Percentiles rank a stretch among this genome's conserved stretches.
phyloP scores from a whole-genome alignment of 331 rosid species.

The Arachis monticola region DNA sequence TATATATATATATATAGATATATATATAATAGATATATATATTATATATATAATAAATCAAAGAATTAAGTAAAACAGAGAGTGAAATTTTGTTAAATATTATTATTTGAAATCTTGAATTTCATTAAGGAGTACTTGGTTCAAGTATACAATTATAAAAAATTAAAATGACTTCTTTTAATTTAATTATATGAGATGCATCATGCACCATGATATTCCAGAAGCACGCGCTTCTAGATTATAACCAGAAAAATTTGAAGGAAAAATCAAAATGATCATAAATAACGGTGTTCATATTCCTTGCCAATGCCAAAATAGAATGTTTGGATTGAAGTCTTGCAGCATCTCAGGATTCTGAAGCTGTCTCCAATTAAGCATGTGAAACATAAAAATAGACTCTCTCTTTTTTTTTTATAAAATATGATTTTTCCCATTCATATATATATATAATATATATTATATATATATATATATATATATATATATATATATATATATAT shows the following conservation, averaged over 20 bases:
- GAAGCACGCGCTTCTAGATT: neutral
- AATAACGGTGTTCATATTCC: neutral
- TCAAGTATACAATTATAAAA: too few relatives aligned
- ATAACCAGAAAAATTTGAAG: neutral
- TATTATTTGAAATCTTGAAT: too few relatives aligned
- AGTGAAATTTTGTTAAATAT: too few relatives aligned
- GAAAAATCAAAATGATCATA: neutral
- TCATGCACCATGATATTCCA: neutral
- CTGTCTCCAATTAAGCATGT: neutral
- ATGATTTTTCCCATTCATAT: neutral
- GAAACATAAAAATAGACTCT: neutral
- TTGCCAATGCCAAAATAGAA: neutral
- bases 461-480: too few relatives aligned
- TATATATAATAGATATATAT: too few relatives aligned
- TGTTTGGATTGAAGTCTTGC: neutral
- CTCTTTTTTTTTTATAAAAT: too few relatives aligned
- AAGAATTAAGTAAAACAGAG: too few relatives aligned
- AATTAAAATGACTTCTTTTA: neutral
- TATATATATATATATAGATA: too few relatives aligned
- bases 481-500: too few relatives aligned
- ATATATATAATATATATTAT: too few relatives aligned
- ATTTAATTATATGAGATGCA: neutral
- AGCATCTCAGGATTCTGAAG: slow-evolving; percentile 22
- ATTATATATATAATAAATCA: too few relatives aligned
- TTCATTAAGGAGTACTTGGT: too few relatives aligned